Conservation (phyloP, 78 protist genomes). For the Acrasis kona region DNA sequence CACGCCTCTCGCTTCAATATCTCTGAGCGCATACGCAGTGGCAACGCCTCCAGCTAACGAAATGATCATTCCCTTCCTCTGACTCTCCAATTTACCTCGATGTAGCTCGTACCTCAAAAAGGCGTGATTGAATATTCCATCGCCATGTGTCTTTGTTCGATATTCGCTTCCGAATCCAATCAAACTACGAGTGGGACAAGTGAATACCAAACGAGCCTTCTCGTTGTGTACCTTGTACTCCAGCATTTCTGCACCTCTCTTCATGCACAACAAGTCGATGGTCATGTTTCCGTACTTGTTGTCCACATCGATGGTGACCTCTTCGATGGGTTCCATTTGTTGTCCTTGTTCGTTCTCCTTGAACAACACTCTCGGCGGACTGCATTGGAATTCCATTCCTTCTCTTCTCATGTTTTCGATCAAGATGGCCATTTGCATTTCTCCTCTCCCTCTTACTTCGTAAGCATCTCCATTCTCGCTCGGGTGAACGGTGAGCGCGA, state of each 20-base stretch:
- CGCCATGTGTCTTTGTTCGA: slow-evolving; percentile 58
- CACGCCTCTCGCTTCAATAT: slow-evolving; percentile 55
- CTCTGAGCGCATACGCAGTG: slow-evolving; percentile 41
- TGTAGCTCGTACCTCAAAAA: slow-evolving; percentile 50
- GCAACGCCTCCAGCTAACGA: slow-evolving; percentile 54
- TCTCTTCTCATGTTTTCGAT: slow-evolving; percentile 85
- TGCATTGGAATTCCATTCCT: slow-evolving; percentile 69
- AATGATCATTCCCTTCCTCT: slow-evolving; percentile 50
- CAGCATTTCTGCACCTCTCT: neutral
- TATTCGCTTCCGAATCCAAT: slow-evolving; percentile 46
- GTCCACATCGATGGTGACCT: slow-evolving; percentile 58
- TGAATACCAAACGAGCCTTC: slow-evolving; percentile 36
- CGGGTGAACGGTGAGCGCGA: slow-evolving; percentile 47
- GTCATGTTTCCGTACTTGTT: slow-evolving; percentile 43
- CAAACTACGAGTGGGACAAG: slow-evolving; percentile 59
- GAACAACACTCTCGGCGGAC: slow-evolving; percentile 26
- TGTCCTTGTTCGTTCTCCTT: neutral
- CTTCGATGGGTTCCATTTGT: slow-evolving; percentile 33
- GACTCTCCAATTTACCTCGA: neutral
- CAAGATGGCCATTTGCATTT: slow-evolving; percentile 79
- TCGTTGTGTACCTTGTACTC: slow-evolving; percentile 29
- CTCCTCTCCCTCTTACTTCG: slow-evolving; percentile 74
- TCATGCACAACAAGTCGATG: slow-evolving; percentile 36
- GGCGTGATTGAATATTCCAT: slow-evolving; percentile 51
- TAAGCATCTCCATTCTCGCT: slow-evolving; percentile 18